phyloP scores from a whole-genome alignment of 106 monocot species.

The Dioscorea dumetorum region DNA sequence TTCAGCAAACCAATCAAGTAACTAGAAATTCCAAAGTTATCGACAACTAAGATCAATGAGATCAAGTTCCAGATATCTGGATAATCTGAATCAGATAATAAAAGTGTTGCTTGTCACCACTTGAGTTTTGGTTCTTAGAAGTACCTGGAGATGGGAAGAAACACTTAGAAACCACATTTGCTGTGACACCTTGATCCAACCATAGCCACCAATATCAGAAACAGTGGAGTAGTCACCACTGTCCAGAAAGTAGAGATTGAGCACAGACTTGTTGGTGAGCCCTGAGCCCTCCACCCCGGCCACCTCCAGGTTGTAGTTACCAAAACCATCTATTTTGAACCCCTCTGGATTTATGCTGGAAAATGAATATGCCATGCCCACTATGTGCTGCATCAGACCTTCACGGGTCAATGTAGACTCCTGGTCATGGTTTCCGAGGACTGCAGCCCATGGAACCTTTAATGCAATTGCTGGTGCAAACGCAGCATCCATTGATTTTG shows the following conservation, averaged over 20 bases:
- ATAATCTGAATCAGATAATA: no score
- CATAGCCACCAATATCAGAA: constrained; percentile 45
- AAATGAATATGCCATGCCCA: constrained; percentile 48
- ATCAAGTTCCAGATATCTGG: background rate
- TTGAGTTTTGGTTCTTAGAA: no score
- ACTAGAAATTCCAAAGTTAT: no score
- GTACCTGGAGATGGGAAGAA: constrained; percentile 53
- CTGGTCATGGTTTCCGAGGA: constrained; percentile 95
- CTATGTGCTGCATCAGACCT: constrained; percentile 67
- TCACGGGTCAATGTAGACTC: constrained; percentile 65
- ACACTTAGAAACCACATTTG: constrained; percentile 85
- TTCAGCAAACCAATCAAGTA: background rate
- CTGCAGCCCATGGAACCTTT: constrained; percentile 87
- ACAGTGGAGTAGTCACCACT: constrained; percentile 87
- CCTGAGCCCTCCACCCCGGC: constrained; percentile 42
- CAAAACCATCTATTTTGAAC: constrained; percentile 72
- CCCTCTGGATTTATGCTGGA: constrained; percentile 61
- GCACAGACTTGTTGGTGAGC: constrained; percentile 62
- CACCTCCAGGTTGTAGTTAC: constrained; percentile 80
- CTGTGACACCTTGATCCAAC: constrained; percentile 92
- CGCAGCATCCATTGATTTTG: constrained; percentile 60
- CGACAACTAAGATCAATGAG: background rate
- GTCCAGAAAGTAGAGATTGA: constrained; percentile 88
- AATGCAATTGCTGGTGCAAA: constrained; percentile 57
- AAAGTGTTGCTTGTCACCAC: no score